Base-by-base conservation (phyloP, 1,284 basidiomycete genomes). In the Ustilago lituana region DNA sequence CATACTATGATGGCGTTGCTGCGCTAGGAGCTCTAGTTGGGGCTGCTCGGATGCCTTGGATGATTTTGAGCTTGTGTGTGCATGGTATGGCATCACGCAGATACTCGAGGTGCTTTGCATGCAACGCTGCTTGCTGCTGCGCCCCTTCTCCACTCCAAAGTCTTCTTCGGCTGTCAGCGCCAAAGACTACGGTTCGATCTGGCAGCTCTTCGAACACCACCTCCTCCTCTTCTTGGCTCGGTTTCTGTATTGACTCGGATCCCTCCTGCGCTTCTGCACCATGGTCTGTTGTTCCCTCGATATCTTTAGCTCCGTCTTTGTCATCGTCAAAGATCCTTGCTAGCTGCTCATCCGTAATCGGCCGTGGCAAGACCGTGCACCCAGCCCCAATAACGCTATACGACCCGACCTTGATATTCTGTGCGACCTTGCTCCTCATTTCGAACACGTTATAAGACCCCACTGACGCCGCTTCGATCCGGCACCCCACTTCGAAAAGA, bases 401-500 rank as follows among this genome's bases (percentile, higher is more conserved):
- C 17, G 89, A 89, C 0, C 88, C 87, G 52, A 97, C 86, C 1
- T 87, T 86, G 54, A 95, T 88, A 3, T 89, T 90, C 66, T 90
- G 88, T 48, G 93, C 89, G 9, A 93, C 89, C 41, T 90, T 87
- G 15, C 89, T 88, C 22, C 89, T 88, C 0, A 91, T 90, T 38
- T 90, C 90, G 54, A 98, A 87, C 1, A 90, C 91, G 83, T 97
- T 97, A 82, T 86, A 87, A 76, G 89, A 87, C 10, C 94, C 94
- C 41, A 97, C 86, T 5, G 87, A 86, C 1, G 90, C 89, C 11
- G 88, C 90, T 83, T 96, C 94, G 44, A 96, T 87, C 91, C 92
- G 89, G 82, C 90, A 92, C 10, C 90, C 91, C 45, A 95, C 93
- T 84, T 96, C 92, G 79, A 98, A 95, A 48, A 93, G 85, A 82